phyloP scores from a whole-genome alignment of 2,329 filamentous ascomycete species.

The Aciculosporium take region DNA sequence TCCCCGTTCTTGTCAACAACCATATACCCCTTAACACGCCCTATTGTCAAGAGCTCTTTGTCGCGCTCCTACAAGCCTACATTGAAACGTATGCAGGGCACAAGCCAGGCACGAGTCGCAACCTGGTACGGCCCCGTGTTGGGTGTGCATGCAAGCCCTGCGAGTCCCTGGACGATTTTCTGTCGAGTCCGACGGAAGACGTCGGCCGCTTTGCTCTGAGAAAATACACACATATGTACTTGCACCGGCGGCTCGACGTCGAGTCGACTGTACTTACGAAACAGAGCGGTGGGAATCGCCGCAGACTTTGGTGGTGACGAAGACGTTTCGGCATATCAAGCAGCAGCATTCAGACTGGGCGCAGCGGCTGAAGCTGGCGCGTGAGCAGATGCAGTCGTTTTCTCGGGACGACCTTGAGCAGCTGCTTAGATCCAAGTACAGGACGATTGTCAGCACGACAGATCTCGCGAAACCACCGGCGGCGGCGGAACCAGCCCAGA shows the following conservation, averaged over 20 bases:
- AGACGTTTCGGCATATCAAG: slow-evolving; percentile 8
- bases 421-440: neutral
- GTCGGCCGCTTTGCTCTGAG: neutral
- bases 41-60: slow-evolving; percentile 13
- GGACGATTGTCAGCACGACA: neutral
- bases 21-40: slow-evolving; percentile 5
- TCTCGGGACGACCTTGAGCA: neutral
- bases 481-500: neutral
- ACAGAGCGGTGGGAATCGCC: slow-evolving; percentile 7
- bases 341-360: neutral
- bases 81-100: slow-evolving; percentile 11
- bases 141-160: slow-evolving; percentile 15
- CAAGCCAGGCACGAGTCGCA: slow-evolving; percentile 5
- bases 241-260: slow-evolving; percentile 10
- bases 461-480: neutral
- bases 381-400: neutral
- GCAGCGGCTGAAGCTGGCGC: neutral
- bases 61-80: slow-evolving; percentile 11
- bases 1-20: slow-evolving; percentile 6
- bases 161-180: slow-evolving; percentile 13
- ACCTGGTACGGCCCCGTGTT: slow-evolving; percentile 4
- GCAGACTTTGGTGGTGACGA: slow-evolving; percentile 14
- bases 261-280: slow-evolving; percentile 11
- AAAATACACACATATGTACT: slow-evolving; percentile 9
- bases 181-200: slow-evolving; percentile 5